Percentiles rank a stretch among this genome's conserved stretches.
Conservation (phyloP, 2,329 filamentous ascomycete genomes). For the Penicillium sp. region DNA sequence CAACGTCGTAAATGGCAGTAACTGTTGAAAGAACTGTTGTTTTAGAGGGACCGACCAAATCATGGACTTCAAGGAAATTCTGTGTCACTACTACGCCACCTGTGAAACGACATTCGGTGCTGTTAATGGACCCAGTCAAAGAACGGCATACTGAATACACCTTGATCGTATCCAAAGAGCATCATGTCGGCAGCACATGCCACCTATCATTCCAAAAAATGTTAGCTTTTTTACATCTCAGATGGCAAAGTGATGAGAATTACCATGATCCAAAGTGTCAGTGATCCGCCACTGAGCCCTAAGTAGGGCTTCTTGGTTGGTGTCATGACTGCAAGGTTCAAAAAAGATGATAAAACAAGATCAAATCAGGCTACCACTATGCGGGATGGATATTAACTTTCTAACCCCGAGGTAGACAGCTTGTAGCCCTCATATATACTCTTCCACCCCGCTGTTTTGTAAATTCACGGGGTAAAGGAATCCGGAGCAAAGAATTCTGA, state of each 20-base stretch:
- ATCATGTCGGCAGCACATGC: constrained; percentile 49
- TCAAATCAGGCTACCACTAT: no score
- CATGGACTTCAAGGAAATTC: constrained; percentile 49
- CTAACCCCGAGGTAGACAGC: no score
- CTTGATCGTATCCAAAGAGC: constrained; percentile 45
- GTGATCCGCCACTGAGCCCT: constrained; percentile 52
- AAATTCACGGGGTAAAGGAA: no score
- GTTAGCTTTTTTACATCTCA: background rate
- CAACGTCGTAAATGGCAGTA: constrained; percentile 56
- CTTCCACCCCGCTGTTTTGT: no score
- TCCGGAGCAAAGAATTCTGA: no score
- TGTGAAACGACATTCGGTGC: constrained; percentile 13
- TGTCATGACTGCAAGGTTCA: no score
- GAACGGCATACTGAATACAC: constrained; percentile 46
- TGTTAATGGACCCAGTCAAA: no score
- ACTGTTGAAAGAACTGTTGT: constrained; percentile 37
- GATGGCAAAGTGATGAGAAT: background rate
- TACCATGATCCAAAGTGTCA: constrained; percentile 53
- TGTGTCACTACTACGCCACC: constrained; percentile 53
- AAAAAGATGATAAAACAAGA: no score
- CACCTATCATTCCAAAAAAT: no score
- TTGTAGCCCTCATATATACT: no score
- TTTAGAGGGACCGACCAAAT: constrained; percentile 36
- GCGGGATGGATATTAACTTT: no score
- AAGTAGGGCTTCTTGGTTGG: constrained; percentile 42